Evolutionary conservation across 2,329 filamentous ascomycete genomes (phyloP), one percentile per base, ranked within the genome.

Genomic region (Hypoxylon sp.): DNA sequence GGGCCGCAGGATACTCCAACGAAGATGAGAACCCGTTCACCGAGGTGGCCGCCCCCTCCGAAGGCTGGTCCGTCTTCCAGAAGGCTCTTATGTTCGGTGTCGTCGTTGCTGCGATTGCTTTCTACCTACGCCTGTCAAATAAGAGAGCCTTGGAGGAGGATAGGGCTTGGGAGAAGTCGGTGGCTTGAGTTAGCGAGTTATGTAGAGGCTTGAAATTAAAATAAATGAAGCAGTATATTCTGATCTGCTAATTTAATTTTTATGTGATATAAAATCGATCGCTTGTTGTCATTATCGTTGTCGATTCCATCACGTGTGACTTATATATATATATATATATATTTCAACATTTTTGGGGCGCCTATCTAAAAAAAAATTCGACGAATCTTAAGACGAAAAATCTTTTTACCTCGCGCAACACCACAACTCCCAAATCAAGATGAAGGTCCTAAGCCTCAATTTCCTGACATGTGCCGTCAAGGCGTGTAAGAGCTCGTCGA

Each of bases 391-490:
- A 34, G 13, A 34, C 24, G 26, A 26, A 43, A 46, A 46, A n/a
- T n/a, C 20, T 24, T 19, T 19, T 43, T 28, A 13, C 32, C 41
- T 46, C 5, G 13, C 41, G 49, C 44, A 50, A 50, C 50, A 52
- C 19, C 44, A 37, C 56, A 56, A 59, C 49, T n/a, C 39, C 62
- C 17, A 53, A 15, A 13, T 26, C 53, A 77, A 71, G 64, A 99
- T 99, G 95, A 98, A 98, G 79, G 84, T 98, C 67, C 87, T 98
- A 54, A 97, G 93, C 64, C 89, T 97, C 73, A 98, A 98, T 81
- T 99, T 99, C 80, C 84, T 98, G 69, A 95, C 93, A 73, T 99
- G 95, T 84, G 94, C 95, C 65, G 91, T 96, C 76, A 98, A 97
- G 84, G 85, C 91, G 59, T 99, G 95, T 90, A 97, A 96, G 81